These are phyloP conservation scores for Orobanche coerulescens DNA, from an alignment of 257 asterid genomes.

Conservation along the genomic window DNA sequence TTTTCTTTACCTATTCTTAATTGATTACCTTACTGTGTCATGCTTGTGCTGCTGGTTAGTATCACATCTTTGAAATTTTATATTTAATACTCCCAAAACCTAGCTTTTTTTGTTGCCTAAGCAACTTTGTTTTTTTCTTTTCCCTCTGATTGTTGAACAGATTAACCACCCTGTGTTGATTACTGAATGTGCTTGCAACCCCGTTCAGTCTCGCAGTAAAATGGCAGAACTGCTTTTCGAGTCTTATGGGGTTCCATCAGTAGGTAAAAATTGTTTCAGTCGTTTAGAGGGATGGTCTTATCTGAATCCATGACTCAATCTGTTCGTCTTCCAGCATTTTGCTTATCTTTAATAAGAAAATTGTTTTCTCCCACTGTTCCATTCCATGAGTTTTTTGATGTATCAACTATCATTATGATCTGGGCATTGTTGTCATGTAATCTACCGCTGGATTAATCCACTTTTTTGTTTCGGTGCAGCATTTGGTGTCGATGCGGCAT, in stretches of 20 bases:
- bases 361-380: background rate
- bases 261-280: conserved; percentile 43
- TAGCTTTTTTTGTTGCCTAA: conserved; percentile 22
- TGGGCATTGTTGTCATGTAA: conserved; percentile 7
- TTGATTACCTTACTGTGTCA: background rate
- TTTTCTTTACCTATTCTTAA: no score
- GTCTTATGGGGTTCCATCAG: conserved; percentile 93
- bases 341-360: conserved; percentile 5
- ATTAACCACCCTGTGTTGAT: conserved; percentile 89
- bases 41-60: conserved; percentile 1
- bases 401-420: background rate
- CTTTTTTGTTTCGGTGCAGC: conserved; percentile 41
- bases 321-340: background rate
- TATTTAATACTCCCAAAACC: conserved; percentile 6
- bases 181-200: conserved; percentile 95
- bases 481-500: conserved; percentile 90
- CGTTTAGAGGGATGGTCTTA: background rate
- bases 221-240: conserved; percentile 98
- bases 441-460: conserved; percentile 13
- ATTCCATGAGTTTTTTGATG: conserved; percentile 4
- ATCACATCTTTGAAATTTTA: conserved; percentile 17
- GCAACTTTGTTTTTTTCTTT: background rate
- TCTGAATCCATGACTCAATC: background rate
- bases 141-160: conserved; percentile 35
- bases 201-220: conserved; percentile 89